phyloP scores from a whole-genome alignment of 176 grass and related monocot genomes.

The Oryza coarctata region DNA sequence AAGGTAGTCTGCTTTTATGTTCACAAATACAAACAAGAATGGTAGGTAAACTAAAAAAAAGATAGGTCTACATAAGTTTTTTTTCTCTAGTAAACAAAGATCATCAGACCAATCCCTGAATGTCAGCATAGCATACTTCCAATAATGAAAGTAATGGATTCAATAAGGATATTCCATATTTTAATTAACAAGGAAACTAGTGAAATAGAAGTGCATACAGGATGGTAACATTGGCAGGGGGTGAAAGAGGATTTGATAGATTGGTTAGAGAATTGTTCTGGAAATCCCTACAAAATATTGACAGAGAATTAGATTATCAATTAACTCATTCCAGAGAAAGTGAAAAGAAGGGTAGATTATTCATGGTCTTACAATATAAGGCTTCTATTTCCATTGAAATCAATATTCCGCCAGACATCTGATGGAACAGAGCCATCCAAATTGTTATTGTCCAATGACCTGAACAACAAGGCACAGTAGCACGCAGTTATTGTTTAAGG shows the following conservation, averaged over 20 bases:
- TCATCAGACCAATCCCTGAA: neutral
- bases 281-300: constrained; percentile 68
- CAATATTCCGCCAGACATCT: constrained; percentile 58
- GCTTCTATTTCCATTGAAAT: constrained; percentile 57
- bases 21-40: constrained; percentile 1
- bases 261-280: constrained; percentile 59
- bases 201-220: constrained; percentile 47
- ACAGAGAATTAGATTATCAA: neutral
- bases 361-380: constrained; percentile 53
- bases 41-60: constrained; percentile 13
- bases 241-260: constrained; percentile 54
- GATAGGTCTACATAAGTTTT: neutral
- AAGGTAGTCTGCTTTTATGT: neutral
- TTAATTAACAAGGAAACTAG: neutral
- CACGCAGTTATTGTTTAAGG: neutral
- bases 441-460: constrained; percentile 62
- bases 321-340: neutral
- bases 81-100: constrained; percentile 1
- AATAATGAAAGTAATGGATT: neutral
- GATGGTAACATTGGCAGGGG: constrained; percentile 69
- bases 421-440: constrained; percentile 64
- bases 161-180: neutral
- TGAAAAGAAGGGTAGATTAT: neutral
- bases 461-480: constrained; percentile 30
- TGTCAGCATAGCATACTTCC: neutral